Evolutionary conservation across 2,329 filamentous ascomycete genomes (phyloP).

Genomic region (Plectosphaerella cucumerina): DNA sequence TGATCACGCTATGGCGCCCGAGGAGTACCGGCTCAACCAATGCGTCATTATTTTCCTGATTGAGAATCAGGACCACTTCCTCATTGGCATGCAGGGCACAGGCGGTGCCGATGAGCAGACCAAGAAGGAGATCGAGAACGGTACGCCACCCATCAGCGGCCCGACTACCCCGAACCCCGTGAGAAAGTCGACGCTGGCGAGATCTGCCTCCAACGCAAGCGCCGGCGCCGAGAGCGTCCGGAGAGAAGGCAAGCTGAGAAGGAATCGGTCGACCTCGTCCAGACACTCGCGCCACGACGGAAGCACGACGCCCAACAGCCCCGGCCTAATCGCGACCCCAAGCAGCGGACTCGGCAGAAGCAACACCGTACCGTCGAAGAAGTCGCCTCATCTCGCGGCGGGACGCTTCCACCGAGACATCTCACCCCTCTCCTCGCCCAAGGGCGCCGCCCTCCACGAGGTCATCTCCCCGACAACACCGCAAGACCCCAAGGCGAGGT

Average conservation of each 20-base stretch:
- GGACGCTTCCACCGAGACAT: conserved; percentile 55
- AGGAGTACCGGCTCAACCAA: conserved; percentile 92
- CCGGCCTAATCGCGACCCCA: conserved; percentile 48
- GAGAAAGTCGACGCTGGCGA: conserved; percentile 55
- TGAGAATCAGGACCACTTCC: conserved; percentile 96
- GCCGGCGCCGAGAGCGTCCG: conserved; percentile 83
- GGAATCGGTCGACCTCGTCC: conserved; percentile 93
- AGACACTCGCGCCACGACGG: conserved; percentile 74
- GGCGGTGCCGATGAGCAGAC: conserved; percentile 78
- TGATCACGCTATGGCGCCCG: conserved; percentile 88
- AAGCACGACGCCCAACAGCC: conserved; percentile 65
- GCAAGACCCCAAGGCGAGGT: background rate
- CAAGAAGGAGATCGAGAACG: conserved; percentile 62
- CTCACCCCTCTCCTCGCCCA: conserved; percentile 12
- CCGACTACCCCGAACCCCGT: conserved; percentile 46
- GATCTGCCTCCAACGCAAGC: conserved; percentile 84
- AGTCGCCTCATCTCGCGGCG: conserved; percentile 67
- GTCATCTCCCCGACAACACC: conserved; percentile 23
- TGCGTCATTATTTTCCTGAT: conserved; percentile 97
- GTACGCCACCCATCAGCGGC: conserved; percentile 52
- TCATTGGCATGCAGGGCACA: conserved; percentile 98
- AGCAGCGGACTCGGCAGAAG: conserved; percentile 59
- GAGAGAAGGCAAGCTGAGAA: conserved; percentile 72
- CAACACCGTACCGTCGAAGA: conserved; percentile 91
- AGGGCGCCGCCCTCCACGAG: conserved; percentile 30